Percentiles rank a stretch among this genome's conserved stretches.
Evolutionary conservation across 805 yeast species (phyloP).

Genomic region (Saturnispora sanitii): DNA sequence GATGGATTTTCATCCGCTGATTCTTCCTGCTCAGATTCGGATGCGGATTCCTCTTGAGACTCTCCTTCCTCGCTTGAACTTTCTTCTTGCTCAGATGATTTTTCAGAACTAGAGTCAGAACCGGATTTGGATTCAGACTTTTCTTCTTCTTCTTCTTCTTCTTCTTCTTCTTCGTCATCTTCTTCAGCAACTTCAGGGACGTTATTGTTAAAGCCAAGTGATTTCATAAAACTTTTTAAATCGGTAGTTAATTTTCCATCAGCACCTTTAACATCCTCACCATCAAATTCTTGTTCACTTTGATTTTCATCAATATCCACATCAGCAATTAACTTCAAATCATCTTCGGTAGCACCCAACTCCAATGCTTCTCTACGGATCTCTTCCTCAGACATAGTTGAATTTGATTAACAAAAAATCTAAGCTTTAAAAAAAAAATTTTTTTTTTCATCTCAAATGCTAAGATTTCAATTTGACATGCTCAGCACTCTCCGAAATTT

Average conservation of each 20-base stretch:
- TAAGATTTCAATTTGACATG: neutral
- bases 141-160: constrained; percentile 29
- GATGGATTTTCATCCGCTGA: constrained; percentile 21
- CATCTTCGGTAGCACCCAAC: constrained; percentile 83
- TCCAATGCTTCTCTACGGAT: constrained; percentile 67
- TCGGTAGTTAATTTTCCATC: constrained; percentile 43
- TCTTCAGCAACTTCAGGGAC: constrained; percentile 32
- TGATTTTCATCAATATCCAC: constrained; percentile 34
- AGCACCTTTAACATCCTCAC: constrained; percentile 30
- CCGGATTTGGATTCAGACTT: constrained; percentile 30
- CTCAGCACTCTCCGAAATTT: neutral
- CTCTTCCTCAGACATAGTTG: constrained; percentile 16
- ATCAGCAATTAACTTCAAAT: constrained; percentile 52
- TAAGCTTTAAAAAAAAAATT: constrained; percentile 2
- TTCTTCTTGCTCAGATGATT: constrained; percentile 24
- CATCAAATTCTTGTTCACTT: constrained; percentile 44
- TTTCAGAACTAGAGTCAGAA: constrained; percentile 21
- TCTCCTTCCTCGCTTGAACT: too few relatives aligned
- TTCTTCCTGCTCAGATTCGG: constrained; percentile 14
- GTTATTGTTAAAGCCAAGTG: constrained; percentile 48
- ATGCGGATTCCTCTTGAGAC: constrained; percentile 16
- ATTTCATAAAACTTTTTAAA: constrained; percentile 51
- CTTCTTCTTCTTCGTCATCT: constrained; percentile 27
- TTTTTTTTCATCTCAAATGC: constrained; percentile 4
- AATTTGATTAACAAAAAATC: constrained; percentile 13